A percentile compares a stretch with the other conserved stretches of the same genome.
phyloP scores from a whole-genome alignment of 176 grass and related monocot species.

The Triticum dicoccoides region DNA sequence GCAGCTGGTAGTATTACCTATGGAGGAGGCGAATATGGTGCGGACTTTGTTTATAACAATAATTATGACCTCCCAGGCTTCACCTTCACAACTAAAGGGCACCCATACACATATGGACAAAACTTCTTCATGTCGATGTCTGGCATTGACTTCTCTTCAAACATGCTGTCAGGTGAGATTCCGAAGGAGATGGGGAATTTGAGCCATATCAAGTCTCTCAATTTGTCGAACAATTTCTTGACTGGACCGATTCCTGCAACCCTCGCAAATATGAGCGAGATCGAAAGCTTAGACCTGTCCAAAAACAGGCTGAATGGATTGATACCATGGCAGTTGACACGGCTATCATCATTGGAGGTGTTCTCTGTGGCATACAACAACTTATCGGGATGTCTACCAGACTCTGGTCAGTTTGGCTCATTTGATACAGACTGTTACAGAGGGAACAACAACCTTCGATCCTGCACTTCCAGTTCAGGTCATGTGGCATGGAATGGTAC shows the following conservation, averaged over 20 bases:
- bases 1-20: not conserved
- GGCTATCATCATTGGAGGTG: not conserved
- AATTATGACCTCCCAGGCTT: not conserved
- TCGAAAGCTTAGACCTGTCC: conserved; percentile 42
- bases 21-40: no score
- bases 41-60: not conserved
- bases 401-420: not conserved
- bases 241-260: conserved; percentile 9
- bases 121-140: not conserved
- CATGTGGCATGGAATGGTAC: not conserved
- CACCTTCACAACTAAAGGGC: conserved; percentile 13
- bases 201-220: not conserved
- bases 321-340: conserved; percentile 14
- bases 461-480: not conserved
- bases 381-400: conserved; percentile 32
- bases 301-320: conserved; percentile 13
- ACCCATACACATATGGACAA: not conserved
- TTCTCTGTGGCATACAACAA: conserved; percentile 46
- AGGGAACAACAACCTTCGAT: not conserved
- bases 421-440: not conserved
- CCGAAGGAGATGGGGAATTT: conserved; percentile 23
- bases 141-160: conserved; percentile 27
- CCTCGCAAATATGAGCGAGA: not conserved
- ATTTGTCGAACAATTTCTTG: conserved; percentile 25
- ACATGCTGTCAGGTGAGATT: conserved; percentile 26